Conservation (phyloP, 352 stramenopile genomes). For the Globisporangium viniferum region DNA sequence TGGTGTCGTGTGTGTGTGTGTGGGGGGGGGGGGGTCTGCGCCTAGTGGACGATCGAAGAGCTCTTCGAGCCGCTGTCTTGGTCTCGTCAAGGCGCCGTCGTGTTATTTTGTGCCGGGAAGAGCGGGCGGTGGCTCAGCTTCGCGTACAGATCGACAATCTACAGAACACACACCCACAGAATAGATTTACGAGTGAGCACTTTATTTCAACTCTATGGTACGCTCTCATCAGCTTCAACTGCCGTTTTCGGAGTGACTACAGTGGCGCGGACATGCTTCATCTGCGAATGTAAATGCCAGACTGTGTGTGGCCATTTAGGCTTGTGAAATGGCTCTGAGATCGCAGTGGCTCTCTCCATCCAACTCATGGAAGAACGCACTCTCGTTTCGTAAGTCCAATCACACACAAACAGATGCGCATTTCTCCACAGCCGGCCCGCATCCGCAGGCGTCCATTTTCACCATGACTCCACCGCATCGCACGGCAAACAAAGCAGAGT, state of each 20-base stretch:
- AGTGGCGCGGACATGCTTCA: neutral
- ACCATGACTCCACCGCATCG: too few species aligned
- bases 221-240: neutral
- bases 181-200: neutral
- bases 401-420: too few species aligned
- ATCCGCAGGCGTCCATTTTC: neutral
- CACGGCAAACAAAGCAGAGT: neutral
- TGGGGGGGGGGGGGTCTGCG: neutral
- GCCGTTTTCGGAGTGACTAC: neutral
- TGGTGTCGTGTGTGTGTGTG: neutral
- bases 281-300: neutral
- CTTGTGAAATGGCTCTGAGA: neutral
- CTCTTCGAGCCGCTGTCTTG: neutral
- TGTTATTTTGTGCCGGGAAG: neutral
- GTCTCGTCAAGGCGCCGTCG: neutral
- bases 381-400: too few species aligned
- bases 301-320: neutral
- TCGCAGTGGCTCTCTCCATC: neutral
- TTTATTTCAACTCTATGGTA: neutral
- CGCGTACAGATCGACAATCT: conserved; percentile 40
- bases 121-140: conserved; percentile 36
- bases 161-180: neutral
- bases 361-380: neutral
- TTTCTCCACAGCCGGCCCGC: neutral
- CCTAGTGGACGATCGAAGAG: neutral